Evolutionary conservation across 129 eudicot species (phyloP), one percentile per base, ranked within the genome.

Genomic region (Deinandra increscens): DNA sequence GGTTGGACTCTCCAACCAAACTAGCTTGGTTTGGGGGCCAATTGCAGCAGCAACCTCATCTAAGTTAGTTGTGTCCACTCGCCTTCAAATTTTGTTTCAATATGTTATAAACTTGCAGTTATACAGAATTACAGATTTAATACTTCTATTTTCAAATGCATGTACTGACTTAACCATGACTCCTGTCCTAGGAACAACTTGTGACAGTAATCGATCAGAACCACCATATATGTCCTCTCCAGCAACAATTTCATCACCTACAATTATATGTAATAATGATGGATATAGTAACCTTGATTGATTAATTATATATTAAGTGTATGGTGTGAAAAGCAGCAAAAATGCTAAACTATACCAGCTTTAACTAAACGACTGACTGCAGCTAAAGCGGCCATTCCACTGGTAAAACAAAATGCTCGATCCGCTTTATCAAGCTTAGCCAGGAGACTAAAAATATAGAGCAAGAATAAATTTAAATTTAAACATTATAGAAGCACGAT

Each of bases 341-440:
- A 44, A 20, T 20, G 23, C 6, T 48, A 22, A 12, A 50, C 53
- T 43, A 41, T 66, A 90, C 99, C 96, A 22, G 87, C 73, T 80
- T 80, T 86, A 69, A 94, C 83, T 73, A 94, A 87, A 84, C 62
- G 99, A 63, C 88, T 69, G 41, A 87, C 97, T 37, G 97, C 91
- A 81, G 97, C 64, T 87, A 94, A 76, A 71, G 97, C 97, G 67
- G 99, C 99, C 99, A 94, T 94, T 70, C 99, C 99, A 84, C 93
- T 94, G 15, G 96, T 83, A 74, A 89, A 94, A 79, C 96, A 89
- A 67, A 85, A 77, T 76, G 96, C 99, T 75, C 94, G 83, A 77
- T 90, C 97, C 36, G 99, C 99, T 76, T 94, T 94, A 39, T 94
- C 99, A 75, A 94, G 93, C 75, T 90, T 85, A 38, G 97, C 99